Percentiles rank a stretch among this genome's conserved stretches.
Conservation (phyloP, 2,329 filamentous ascomycete genomes). For the Fusarium odoratissimum region DNA sequence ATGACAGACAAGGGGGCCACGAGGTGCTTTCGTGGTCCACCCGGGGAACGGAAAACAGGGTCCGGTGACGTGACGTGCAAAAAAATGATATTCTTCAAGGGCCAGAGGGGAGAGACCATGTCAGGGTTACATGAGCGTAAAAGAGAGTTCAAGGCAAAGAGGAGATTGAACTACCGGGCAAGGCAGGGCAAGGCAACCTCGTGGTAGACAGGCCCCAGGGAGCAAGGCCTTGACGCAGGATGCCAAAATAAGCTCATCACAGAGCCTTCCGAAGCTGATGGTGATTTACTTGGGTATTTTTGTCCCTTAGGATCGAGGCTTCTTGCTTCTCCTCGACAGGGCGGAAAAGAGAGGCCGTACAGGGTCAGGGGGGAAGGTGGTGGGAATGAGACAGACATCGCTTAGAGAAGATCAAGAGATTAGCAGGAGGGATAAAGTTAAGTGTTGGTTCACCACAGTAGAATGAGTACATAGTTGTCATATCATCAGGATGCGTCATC, state of each 20-base stretch:
- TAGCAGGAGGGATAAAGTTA: background rate
- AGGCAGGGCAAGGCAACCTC: background rate
- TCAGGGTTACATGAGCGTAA: background rate
- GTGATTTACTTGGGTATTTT: background rate
- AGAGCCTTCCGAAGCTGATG: fast-evolving
- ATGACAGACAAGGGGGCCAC: conserved; percentile 31
- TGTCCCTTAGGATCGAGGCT: background rate
- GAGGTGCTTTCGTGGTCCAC: conserved; percentile 27
- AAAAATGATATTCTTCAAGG: background rate
- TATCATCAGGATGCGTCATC: background rate
- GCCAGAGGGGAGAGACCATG: background rate
- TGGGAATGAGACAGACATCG: background rate
- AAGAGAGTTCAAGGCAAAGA: background rate
- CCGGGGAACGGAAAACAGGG: conserved; percentile 7
- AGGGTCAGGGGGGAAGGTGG: background rate
- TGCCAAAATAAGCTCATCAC: background rate
- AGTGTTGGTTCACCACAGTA: background rate
- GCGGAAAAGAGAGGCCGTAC: conserved; percentile 24
- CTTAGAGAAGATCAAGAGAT: background rate
- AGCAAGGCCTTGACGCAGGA: background rate
- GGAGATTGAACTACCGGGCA: conserved; percentile 3
- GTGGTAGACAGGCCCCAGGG: background rate
- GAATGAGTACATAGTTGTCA: background rate
- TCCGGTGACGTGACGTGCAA: background rate
- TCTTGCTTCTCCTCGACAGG: background rate